phyloP scores from a whole-genome alignment of 1,139 yeast species.

The Saccharomycopsis crataegensis region DNA sequence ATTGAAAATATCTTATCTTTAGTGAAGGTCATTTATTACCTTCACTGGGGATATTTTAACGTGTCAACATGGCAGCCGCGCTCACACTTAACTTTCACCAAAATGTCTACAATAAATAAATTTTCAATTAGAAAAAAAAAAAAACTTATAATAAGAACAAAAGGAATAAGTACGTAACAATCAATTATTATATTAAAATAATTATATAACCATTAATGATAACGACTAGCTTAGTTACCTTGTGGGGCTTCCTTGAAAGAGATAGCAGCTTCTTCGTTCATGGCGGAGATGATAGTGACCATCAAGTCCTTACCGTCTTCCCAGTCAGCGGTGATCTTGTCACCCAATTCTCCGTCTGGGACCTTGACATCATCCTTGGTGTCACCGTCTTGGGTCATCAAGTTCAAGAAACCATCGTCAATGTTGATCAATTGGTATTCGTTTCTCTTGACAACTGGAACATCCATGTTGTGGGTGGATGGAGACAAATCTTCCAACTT shows the following conservation, averaged over 20 bases:
- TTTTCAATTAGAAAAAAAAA: no score
- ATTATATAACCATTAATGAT: no score
- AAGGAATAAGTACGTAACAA: no score
- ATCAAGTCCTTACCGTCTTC: slow-evolving; percentile 97
- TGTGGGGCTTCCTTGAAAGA: slow-evolving; percentile 98
- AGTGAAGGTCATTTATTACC: no score
- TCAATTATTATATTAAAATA: no score
- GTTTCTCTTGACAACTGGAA: slow-evolving; percentile 92
- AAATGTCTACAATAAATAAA: no score
- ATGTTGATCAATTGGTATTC: slow-evolving; percentile 97
- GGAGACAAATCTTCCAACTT: slow-evolving; percentile 99
- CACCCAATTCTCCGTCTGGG: slow-evolving; percentile 98
- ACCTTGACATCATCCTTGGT: slow-evolving; percentile 98
- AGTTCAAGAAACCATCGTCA: slow-evolving; percentile 95
- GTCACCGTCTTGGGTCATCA: slow-evolving; percentile 96
- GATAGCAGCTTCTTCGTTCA: slow-evolving; percentile 99
- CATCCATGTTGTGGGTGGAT: slow-evolving; percentile 99
- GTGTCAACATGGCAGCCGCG: no score
- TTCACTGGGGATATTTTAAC: no score
- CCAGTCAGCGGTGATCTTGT: slow-evolving; percentile 80
- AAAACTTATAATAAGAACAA: no score
- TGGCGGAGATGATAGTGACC: slow-evolving; percentile 93
- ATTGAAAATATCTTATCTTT: no score
- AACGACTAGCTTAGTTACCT: slow-evolving; percentile 16
- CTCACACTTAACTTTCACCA: no score